Conservation (phyloP, 805 yeast genomes). For the Kodamaea restingae region DNA sequence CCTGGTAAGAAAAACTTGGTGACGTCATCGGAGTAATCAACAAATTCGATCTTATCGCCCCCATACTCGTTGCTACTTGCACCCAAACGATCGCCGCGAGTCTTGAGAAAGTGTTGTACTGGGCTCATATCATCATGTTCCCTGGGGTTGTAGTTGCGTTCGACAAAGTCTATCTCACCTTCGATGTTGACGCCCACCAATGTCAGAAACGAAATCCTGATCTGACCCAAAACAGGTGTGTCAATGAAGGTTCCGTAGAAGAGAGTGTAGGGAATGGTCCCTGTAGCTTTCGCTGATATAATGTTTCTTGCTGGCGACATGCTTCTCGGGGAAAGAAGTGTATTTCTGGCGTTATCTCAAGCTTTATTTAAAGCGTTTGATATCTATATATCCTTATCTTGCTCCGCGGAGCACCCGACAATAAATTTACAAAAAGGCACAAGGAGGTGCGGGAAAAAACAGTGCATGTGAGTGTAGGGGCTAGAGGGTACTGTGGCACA, state of each 20-base stretch:
- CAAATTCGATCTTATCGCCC: no score
- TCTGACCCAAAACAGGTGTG: conserved; percentile 54
- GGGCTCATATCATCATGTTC: conserved; percentile 12
- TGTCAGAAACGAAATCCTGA: conserved; percentile 54
- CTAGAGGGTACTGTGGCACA: no score
- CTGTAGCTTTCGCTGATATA: conserved; percentile 6
- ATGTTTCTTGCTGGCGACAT: background rate
- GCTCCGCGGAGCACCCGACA: background rate
- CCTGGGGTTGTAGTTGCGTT: conserved; percentile 12
- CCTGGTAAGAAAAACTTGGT: conserved; percentile 60
- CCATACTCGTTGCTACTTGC: no score
- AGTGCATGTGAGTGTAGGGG: background rate
- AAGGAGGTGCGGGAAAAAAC: background rate
- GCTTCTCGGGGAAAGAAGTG: background rate
- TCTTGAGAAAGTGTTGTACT: conserved; percentile 15
- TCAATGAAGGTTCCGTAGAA: conserved; percentile 73
- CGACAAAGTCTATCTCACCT: conserved; percentile 51
- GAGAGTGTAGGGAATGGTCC: conserved; percentile 34
- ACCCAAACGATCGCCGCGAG: background rate
- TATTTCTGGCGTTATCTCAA: no score
- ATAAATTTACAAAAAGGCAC: background rate
- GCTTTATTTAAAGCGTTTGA: no score
- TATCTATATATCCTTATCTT: background rate
- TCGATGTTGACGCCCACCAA: conserved; percentile 57
- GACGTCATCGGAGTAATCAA: conserved; percentile 31